These are phyloP conservation scores for Platanthera zijinensis DNA, from an alignment of 106 monocot species.

Conservation along the genomic window DNA sequence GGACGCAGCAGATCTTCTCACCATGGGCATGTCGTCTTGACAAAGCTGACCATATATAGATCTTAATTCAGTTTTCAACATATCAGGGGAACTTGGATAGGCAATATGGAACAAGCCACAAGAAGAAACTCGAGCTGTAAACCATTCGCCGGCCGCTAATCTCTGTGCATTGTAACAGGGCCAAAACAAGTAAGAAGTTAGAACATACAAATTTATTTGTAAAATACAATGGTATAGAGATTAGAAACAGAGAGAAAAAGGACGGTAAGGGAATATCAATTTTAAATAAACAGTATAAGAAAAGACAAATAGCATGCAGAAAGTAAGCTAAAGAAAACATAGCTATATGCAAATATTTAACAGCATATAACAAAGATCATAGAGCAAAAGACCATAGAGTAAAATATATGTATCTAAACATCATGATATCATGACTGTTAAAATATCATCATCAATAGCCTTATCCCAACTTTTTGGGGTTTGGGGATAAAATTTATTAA, in stretches of 20 bases:
- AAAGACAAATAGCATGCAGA: background rate
- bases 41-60: conserved; percentile 72
- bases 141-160: conserved; percentile 92
- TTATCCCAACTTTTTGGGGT: too few relatives aligned
- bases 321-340: background rate
- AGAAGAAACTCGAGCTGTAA: conserved; percentile 90
- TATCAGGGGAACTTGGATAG: conserved; percentile 76
- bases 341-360: background rate
- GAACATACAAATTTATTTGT: background rate
- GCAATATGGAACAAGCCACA: conserved; percentile 88
- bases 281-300: background rate
- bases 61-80: conserved; percentile 68
- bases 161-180: conserved; percentile 31
- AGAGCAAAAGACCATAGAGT: background rate
- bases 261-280: background rate
- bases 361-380: too few relatives aligned
- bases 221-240: background rate
- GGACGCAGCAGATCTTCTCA: conserved; percentile 84
- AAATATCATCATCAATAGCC: too few relatives aligned
- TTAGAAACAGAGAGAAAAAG: background rate
- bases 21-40: conserved; percentile 99
- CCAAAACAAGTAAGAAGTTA: background rate
- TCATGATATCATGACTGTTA: too few relatives aligned
- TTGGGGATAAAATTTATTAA: too few relatives aligned
- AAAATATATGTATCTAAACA: background rate